Evolutionary conservation across 2,329 filamentous ascomycete genomes (phyloP), one percentile per base, ranked within the genome.

Genomic region (Fusarium temperatum): DNA sequence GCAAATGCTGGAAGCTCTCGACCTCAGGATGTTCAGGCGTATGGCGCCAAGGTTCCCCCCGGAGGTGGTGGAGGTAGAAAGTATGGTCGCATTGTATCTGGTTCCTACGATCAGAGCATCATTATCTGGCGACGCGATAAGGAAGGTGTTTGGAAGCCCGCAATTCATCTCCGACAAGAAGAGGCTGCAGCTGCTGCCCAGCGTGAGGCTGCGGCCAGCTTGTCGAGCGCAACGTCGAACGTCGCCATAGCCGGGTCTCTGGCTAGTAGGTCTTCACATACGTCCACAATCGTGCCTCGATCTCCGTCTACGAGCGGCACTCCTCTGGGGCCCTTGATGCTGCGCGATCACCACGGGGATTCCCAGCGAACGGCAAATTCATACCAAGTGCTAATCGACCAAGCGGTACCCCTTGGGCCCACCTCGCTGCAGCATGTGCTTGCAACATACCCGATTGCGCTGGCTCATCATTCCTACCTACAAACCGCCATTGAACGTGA

Each of bases 51-150:
- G 80, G 87, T 98, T 6, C 96, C 96, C 3, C 95, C 96, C 0
- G 96, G 96, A 18, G 95, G 96, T 30, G 96, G 96, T 44, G 96
- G 96, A 28, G 95, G 96, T 32, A 94, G 94, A 78, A 91, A 89
- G 75, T 98, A 96, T 85, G 94, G 93, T 15, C 92, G 95, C n/a
- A 99, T 99, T 67, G 94, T 99, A 8, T 98, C 95, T 12, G 96
- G 96, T 6, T 98, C 95, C 2, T 99, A 99, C 77, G 96, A 99
- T 76, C 94, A 98, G 83, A 95, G 91, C 17, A 94, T 99, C 76
- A 95, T 98, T 74, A 94, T 99, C 64, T 99, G 96, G 96, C 92
- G 93, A 75, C 92, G 94, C 70, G 93, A 97, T 73, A 89, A 91
- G 74, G 91, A 96, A 74, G 95, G 95, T 6, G 89, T 93, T 32